phyloP scores from a whole-genome alignment of 257 asterid genomes.

The Solanum etuberosum region DNA sequence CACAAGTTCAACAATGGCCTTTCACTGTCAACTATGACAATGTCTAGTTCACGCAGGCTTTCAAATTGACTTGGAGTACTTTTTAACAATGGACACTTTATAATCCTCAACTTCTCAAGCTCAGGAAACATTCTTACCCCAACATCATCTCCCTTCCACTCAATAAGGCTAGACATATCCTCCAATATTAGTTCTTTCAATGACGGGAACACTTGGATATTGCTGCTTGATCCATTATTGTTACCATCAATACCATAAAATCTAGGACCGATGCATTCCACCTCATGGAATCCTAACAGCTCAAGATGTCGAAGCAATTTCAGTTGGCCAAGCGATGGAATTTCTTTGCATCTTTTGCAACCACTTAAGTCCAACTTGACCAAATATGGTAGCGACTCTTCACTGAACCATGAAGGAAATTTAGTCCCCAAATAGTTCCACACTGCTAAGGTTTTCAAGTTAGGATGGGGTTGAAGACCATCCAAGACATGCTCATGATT shows the following conservation, averaged over 20 bases:
- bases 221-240: not conserved
- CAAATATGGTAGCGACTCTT: not conserved
- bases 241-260: not conserved
- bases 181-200: not conserved
- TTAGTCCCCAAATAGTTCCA: not conserved
- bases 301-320: slow-evolving; percentile 1
- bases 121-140: slow-evolving; percentile 4
- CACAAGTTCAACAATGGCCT: not conserved
- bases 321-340: slow-evolving; percentile 18
- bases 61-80: slow-evolving; percentile 18
- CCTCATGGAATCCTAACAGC: not conserved
- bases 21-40: not conserved
- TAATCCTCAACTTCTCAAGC: slow-evolving; percentile 4
- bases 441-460: slow-evolving; percentile 1
- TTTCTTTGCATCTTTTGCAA: not conserved
- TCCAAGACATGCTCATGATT: slow-evolving; percentile 5
- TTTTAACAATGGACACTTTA: not conserved
- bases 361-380: not conserved
- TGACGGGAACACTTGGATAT: not conserved
- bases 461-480: slow-evolving; percentile 9
- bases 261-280: not conserved
- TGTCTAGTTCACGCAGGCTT: not conserved
- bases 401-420: slow-evolving; percentile 11
- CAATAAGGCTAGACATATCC: not conserved
- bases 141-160: slow-evolving; percentile 2